Evolutionary conservation across 2,329 filamentous ascomycete species (phyloP), one percentile per base, ranked within the genome.

Genomic region (Neoarthrinium moseri): DNA sequence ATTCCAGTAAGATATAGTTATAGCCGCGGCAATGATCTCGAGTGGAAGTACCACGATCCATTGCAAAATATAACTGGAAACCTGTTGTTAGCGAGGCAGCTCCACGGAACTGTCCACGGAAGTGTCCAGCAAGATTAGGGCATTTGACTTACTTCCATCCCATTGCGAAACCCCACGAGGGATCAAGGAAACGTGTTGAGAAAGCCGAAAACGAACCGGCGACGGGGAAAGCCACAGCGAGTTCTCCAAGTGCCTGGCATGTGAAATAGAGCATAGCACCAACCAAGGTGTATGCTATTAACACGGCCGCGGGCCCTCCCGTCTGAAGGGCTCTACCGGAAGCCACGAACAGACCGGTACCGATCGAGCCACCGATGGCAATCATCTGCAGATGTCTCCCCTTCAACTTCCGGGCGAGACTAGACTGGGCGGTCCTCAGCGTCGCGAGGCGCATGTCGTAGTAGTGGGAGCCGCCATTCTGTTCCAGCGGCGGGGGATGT

Each of bases 341-440:
- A 18, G 89, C 87, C 30, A 96, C 89, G 63, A 96, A 96, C 3
- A 96, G 74, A 53, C 91, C 91, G 20, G 87, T 91, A 48, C 86
- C 85, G 58, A 96, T 96, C 10, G 88, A 92, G 34, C 91, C 91
- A 56, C 91, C 91, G 55, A 96, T 95, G 12, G 92, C 92, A 74
- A 96, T 96, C 92, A 96, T 96, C 72, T 96, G 91, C 62, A 96
- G 64, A 72, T 97, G 92, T 38, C 91, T 78, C 17, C 84, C 83
- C 69, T 95, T 94, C 55, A 95, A 70, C 64, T 83, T 85, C 59
- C 91, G 78, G 41, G 87, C 82, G 41, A 97, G 75, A 6, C 86
- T 83, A 36, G 88, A 86, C 53, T 84, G 78, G 4, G 89, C 87
- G 2, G 89, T 91, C 60, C 91, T 85, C 53, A 89, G 69, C 60